phyloP scores from a whole-genome alignment of 495 filamentous ascomycete species.

The Margaritispora aquatica region DNA sequence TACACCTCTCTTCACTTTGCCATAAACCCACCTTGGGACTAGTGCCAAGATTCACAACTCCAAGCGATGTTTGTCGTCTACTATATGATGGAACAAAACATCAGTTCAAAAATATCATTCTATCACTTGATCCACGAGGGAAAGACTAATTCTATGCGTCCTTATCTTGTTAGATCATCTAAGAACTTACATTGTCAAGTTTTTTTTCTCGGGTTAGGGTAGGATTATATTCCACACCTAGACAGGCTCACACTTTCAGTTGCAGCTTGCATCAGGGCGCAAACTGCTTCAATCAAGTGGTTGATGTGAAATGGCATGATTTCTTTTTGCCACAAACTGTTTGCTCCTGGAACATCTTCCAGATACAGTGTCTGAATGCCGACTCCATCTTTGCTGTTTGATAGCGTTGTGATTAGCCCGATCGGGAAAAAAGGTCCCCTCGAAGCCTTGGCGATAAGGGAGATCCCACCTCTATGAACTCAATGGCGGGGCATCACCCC shows the following conservation, averaged over 20 bases:
- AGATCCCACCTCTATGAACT: not conserved
- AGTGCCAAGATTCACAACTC: not conserved
- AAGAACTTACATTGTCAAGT: too few species aligned
- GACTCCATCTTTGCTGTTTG: not conserved
- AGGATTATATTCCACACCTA: not conserved
- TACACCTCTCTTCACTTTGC: too few species aligned
- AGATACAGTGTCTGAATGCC: slow-evolving; percentile 10
- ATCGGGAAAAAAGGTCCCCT: slow-evolving; percentile 21
- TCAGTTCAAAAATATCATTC: too few species aligned
- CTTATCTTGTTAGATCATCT: not conserved
- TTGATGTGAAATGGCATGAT: not conserved
- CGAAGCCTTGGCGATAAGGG: slow-evolving; percentile 13
- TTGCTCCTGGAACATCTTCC: slow-evolving; percentile 8
- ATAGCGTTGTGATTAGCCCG: slow-evolving; percentile 14
- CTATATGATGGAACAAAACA: too few species aligned
- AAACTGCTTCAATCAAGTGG: slow-evolving; percentile 1
- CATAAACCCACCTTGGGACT: not conserved
- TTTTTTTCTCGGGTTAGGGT: too few species aligned
- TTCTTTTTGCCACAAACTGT: not conserved
- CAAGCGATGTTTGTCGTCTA: not conserved
- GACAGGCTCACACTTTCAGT: not conserved
- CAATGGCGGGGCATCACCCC: slow-evolving; percentile 19
- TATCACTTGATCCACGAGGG: too few species aligned
- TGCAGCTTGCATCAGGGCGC: not conserved
- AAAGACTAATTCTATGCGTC: too few species aligned